A percentile compares a stretch with the other conserved stretches of the same genome.
Evolutionary conservation across 169 alveolate species (phyloP).

Genomic region (Babesia ovis): DNA sequence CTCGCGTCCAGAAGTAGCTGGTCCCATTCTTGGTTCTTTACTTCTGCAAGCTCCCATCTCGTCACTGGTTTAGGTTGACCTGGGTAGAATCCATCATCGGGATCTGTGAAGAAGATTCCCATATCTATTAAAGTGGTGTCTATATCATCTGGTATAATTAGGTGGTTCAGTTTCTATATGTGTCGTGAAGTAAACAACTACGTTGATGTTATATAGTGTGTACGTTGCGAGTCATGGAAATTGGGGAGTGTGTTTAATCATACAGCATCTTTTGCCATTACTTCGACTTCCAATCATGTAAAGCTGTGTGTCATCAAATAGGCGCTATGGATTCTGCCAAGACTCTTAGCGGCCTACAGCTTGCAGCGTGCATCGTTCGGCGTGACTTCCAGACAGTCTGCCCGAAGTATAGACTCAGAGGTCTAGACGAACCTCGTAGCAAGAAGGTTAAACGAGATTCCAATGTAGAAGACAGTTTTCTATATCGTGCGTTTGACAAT

Average conservation of each 20-base stretch:
- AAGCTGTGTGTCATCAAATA: background rate
- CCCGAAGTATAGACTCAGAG: conserved; percentile 20
- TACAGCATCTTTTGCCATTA: too few species aligned
- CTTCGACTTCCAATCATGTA: background rate
- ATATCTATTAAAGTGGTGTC: too few species aligned
- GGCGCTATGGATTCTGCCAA: conserved; percentile 11
- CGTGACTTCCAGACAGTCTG: conserved; percentile 42
- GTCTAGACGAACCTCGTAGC: background rate
- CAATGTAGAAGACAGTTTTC: conserved; percentile 11
- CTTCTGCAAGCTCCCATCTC: conserved; percentile 26
- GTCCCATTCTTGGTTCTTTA: conserved; percentile 9
- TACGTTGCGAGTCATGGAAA: background rate
- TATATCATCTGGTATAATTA: too few species aligned
- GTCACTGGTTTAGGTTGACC: background rate
- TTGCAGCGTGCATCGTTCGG: conserved; percentile 40
- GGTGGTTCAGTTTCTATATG: too few species aligned
- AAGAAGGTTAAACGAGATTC: conserved; percentile 15
- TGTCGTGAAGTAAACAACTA: too few species aligned
- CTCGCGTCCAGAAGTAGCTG: background rate
- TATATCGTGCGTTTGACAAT: conserved; percentile 36
- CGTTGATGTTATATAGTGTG: background rate
- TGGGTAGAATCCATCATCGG: background rate
- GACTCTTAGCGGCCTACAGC: conserved; percentile 37
- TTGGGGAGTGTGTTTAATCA: too few species aligned
- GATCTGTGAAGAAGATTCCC: background rate